Evolutionary conservation across 2,329 filamentous ascomycete species (phyloP), one percentile per base, ranked within the genome.

Genomic region (Alternaria arborescens): DNA sequence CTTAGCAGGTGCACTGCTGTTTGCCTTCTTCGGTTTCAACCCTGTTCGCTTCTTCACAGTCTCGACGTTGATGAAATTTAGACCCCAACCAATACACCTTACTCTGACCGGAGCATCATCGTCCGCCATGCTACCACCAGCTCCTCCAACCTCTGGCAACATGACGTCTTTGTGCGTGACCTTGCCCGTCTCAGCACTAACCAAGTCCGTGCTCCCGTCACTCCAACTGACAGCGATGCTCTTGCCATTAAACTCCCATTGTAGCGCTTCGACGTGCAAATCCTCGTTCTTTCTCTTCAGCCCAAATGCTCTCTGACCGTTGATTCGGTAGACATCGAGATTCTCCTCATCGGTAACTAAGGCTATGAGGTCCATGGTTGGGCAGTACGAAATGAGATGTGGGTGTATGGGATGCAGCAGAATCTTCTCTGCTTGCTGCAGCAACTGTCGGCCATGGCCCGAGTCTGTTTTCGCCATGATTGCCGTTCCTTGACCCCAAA

Each of bases 221-320:
- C 87, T 92, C 88, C 92, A 97, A 46, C 89, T 92, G 14, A 95
- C 87, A 14, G 93, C 93, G 55, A 97, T 85, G 42, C 92, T 88
- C 64, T 92, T 90, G 8, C 90, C 82, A 59, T 83, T 82, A 36
- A 78, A 79, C 62, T 82, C 82, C 82, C 82, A 84, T 38, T 77
- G 72, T 41, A 83, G 65, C 40, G 73, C 72, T 36, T 77, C 76
- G 12, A 83, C 74, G 12, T 57, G 67, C 5, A 67, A 56, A 18
- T 71, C 70, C 28, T 76, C 72, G 42, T 70, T 75, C 64, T 79
- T 81, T 48, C 79, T 74, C 54, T 80, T 81, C 26, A 83, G 65
- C 0, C 84, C 84, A 71, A 90, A 89, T 2, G 89, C 88, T 51
- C 83, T 78, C 70, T 97, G 92, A 1, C 90, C 90, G 62, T 91